Evolutionary conservation across 2,329 filamentous ascomycete species (phyloP).

Genomic region (Arthrocladium fulminans): DNA sequence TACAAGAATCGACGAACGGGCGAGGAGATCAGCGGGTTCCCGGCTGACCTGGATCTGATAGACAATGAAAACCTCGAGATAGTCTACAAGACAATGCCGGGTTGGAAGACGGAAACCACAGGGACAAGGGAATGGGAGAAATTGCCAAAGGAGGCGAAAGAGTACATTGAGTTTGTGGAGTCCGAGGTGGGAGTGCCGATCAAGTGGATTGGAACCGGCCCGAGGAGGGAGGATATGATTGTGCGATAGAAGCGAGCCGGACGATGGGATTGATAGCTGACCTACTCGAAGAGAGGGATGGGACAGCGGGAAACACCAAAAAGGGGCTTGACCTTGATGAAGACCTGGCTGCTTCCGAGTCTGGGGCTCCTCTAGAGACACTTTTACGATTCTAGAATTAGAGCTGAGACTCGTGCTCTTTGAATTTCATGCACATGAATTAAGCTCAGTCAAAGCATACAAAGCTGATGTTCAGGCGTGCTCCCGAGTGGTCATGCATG

Average conservation of each 20-base stretch:
- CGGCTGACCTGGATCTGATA: slow-evolving; percentile 46
- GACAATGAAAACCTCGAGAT: slow-evolving; percentile 38
- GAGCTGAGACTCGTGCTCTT: no score
- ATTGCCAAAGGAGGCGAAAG: slow-evolving; percentile 48
- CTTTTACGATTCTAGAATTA: no score
- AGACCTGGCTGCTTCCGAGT: no score
- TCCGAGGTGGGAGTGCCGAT: slow-evolving; percentile 47
- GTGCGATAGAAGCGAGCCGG: slow-evolving; percentile 28
- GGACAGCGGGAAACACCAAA: background rate
- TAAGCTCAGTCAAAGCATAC: no score
- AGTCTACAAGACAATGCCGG: slow-evolving; percentile 50
- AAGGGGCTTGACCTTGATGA: background rate
- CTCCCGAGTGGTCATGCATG: no score
- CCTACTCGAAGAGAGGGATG: background rate
- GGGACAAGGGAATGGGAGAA: slow-evolving; percentile 49
- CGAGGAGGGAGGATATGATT: slow-evolving; percentile 55
- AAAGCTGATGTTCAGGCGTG: background rate
- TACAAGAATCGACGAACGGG: slow-evolving; percentile 44
- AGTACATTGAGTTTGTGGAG: slow-evolving; percentile 56
- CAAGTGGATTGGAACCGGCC: slow-evolving; percentile 57
- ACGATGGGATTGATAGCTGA: background rate
- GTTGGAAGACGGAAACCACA: slow-evolving; percentile 54
- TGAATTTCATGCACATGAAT: background rate
- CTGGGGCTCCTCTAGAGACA: no score
- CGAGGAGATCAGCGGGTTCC: slow-evolving; percentile 46